Percentiles rank a stretch among this genome's conserved stretches.
Conservation (phyloP, 2,329 filamentous ascomycete genomes). For the Arthrinium phaeospermum region DNA sequence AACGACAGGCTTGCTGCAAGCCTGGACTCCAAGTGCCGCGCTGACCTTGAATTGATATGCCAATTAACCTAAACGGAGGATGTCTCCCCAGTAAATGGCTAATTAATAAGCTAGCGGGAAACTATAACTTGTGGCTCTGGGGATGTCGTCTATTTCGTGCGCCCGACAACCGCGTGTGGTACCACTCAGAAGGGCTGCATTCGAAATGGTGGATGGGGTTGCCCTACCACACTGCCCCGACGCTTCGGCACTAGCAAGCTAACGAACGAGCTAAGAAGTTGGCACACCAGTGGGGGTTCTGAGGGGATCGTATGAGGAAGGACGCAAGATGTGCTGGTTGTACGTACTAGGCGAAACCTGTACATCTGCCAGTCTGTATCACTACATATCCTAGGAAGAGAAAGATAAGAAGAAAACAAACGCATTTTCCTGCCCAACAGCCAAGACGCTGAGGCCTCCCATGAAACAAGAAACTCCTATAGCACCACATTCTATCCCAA, state of each 20-base stretch:
- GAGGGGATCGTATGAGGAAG: background rate
- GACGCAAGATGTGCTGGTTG: background rate
- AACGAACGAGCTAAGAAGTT: background rate
- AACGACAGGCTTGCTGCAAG: background rate
- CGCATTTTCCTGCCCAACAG: background rate
- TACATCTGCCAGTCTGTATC: background rate
- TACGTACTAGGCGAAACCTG: background rate
- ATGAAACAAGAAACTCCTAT: conserved; percentile 15
- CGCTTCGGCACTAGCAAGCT: conserved; percentile 9
- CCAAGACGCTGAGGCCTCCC: conserved; percentile 15
- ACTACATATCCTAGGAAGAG: background rate
- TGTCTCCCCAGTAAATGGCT: background rate
- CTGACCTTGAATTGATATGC: background rate
- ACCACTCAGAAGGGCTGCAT: background rate
- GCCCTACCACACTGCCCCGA: background rate
- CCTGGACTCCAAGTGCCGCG: background rate
- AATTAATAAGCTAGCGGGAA: background rate
- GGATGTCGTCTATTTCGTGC: background rate
- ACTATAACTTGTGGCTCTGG: background rate
- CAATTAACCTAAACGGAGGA: background rate
- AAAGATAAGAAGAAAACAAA: background rate
- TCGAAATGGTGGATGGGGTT: background rate
- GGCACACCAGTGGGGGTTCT: background rate
- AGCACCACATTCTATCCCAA: conserved; percentile 9
- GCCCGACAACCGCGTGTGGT: background rate